Conservation (phyloP, 2,329 filamentous ascomycete species). For the Alternaria viburni region DNA sequence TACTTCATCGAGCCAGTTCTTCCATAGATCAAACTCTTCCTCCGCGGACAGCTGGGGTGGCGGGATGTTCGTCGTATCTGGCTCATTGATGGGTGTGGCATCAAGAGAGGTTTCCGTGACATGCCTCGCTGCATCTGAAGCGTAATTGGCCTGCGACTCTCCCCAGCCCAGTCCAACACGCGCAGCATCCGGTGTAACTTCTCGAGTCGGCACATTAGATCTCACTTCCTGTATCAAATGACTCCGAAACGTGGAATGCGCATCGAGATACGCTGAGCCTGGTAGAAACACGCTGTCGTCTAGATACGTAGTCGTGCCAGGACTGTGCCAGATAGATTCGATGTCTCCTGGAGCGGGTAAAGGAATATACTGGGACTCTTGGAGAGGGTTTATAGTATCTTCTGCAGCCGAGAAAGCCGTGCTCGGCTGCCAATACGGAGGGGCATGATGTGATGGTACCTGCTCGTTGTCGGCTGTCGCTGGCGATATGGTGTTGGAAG, state of each 20-base stretch:
- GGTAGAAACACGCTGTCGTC: constrained; percentile 19
- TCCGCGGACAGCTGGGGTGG: constrained; percentile 10
- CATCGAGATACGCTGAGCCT: constrained; percentile 24
- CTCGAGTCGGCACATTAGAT: constrained; percentile 12
- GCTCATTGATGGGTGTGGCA: not conserved
- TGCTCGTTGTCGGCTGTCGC: not conserved
- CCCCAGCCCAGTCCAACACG: not conserved
- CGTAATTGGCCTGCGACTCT: not conserved
- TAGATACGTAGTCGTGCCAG: not conserved
- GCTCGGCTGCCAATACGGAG: not conserved
- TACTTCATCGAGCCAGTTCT: constrained; percentile 59
- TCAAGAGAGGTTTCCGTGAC: not conserved
- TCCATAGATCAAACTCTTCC: constrained; percentile 22
- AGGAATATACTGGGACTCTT: not conserved
- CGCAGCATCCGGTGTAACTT: constrained; percentile 13
- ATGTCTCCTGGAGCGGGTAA: not conserved
- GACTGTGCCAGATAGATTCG: constrained; percentile 2
- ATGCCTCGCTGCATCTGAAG: not conserved
- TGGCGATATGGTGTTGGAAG: not conserved
- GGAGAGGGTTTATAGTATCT: not conserved
- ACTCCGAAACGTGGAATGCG: constrained; percentile 22
- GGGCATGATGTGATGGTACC: not conserved
- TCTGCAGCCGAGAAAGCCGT: not conserved
- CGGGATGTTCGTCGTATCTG: not conserved
- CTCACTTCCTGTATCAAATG: constrained; percentile 23